Evolutionary conservation across 176 grass and related monocot genomes (phyloP), one percentile per base, ranked within the genome.

Genomic region (Carex cristatella): DNA sequence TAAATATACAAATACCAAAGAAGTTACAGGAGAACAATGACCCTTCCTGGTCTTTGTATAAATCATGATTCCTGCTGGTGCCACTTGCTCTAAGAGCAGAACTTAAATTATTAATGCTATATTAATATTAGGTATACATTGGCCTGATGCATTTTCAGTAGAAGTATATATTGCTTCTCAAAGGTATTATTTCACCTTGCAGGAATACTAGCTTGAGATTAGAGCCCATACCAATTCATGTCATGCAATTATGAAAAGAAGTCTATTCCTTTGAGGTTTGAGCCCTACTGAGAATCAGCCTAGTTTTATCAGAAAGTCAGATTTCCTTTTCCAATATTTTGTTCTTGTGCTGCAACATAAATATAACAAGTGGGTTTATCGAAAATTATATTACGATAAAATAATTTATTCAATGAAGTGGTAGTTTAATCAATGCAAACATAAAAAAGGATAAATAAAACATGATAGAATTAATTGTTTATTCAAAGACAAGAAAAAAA

Each of bases 201-300:
- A 61, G 60, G 16, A 59, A 57, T 32, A 28, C 32, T 10, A 6
- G 60, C 18, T 10, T 49, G 48, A 49, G 48, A 10, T 49, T 49
- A 49, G 48, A 64, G 3, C 15, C 72, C 85, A 71, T 82, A 87
- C 79, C 33, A 87, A 46, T 5, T 87, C 79, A 59, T 75, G 79
- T 87, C 79, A 59, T 75, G 79, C n/a, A 83, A 87, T 61, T 74
- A 81, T 32, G 64, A 23, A 44, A 69, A 71, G 38, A 82, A 63
- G 40, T 87, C 51, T 28, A 69, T 87, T 61, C 54, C 54, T 48
- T 72, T 63, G 78, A 19, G 49, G 28, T 48, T 72, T 64, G 79
- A 19, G 51, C 78, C 32, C 48, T 64, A 31, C 79, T 87, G 13
- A 69, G 48, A 11, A 51, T 51, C 48, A 2, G 48, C 48, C 1